A percentile compares a stretch with the other conserved stretches of the same genome.
These are phyloP conservation scores for Venturia nashicola DNA, from an alignment of 2,329 filamentous ascomycete genomes.

Conservation along the genomic window DNA sequence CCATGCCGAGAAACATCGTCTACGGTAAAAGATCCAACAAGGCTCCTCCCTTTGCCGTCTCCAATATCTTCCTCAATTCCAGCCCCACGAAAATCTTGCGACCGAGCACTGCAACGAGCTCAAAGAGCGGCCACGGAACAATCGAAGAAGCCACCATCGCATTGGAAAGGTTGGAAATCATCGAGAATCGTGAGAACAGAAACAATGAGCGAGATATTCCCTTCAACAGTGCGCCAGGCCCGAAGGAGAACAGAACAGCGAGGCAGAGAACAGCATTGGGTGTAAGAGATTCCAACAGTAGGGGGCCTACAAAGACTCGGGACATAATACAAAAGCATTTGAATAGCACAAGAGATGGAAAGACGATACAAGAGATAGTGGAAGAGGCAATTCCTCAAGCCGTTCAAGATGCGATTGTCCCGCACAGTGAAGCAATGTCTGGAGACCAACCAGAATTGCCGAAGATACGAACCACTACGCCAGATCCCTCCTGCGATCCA, in stretches of 20 bases:
- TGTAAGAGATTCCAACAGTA: background rate
- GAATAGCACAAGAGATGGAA: background rate
- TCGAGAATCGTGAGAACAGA: background rate
- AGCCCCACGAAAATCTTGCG: constrained; percentile 1
- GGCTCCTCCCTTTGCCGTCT: constrained; percentile 5
- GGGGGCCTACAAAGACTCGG: background rate
- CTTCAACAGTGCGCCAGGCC: background rate
- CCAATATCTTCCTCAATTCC: constrained; percentile 2
- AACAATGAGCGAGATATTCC: background rate
- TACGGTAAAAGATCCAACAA: constrained; percentile 5
- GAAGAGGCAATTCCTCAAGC: background rate
- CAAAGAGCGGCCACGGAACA: background rate
- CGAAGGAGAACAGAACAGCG: background rate
- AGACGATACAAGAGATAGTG: background rate
- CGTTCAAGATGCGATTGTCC: background rate
- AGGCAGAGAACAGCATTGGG: background rate
- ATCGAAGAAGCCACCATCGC: background rate
- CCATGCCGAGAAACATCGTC: constrained; percentile 3
- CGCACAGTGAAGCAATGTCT: background rate
- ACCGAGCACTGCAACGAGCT: background rate
- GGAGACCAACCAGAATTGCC: background rate
- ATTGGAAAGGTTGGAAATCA: background rate
- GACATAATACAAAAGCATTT: background rate
- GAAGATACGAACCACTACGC: background rate
- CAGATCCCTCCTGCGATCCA: background rate